These are phyloP conservation scores for Xylaria sp. DNA, from an alignment of 2,329 filamentous ascomycete species.

Conservation along the genomic window DNA sequence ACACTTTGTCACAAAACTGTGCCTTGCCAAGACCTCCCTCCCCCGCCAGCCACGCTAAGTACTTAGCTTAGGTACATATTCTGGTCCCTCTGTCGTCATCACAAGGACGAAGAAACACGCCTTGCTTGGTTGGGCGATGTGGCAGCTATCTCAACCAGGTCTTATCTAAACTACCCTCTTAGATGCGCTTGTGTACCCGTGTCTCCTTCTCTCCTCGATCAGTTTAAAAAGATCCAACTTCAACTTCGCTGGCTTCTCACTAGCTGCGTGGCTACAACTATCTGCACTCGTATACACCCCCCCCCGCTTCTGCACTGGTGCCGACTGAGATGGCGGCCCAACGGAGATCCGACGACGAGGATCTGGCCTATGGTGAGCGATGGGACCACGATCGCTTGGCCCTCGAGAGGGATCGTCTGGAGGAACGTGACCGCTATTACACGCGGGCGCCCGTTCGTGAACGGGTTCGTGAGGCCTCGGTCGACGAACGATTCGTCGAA, in stretches of 20 bases:
- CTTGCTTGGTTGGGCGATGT: not conserved
- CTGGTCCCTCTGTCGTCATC: constrained; percentile 7
- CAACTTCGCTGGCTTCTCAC: not conserved
- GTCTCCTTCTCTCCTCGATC: no score
- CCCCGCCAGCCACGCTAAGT: not conserved
- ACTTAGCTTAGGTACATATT: not conserved
- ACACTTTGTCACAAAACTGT: not conserved
- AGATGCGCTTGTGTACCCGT: not conserved
- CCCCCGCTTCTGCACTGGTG: not conserved
- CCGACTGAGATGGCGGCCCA: constrained; percentile 27
- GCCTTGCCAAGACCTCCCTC: not conserved
- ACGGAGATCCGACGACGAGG: constrained; percentile 46
- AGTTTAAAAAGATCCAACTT: no score
- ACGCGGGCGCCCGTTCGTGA: constrained; percentile 51
- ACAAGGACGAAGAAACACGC: not conserved
- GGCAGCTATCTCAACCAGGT: not conserved
- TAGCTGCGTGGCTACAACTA: not conserved
- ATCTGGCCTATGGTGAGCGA: constrained; percentile 54
- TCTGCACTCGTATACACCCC: not conserved
- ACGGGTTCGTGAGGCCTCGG: constrained; percentile 47
- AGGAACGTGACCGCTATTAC: constrained; percentile 63
- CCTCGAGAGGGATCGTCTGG: constrained; percentile 61
- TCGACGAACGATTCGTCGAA: constrained; percentile 59
- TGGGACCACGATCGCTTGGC: constrained; percentile 68
- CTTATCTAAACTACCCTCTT: not conserved